Conservation (phyloP, 1,284 basidiomycete species). For the Phylloboletellus chloephorus region DNA sequence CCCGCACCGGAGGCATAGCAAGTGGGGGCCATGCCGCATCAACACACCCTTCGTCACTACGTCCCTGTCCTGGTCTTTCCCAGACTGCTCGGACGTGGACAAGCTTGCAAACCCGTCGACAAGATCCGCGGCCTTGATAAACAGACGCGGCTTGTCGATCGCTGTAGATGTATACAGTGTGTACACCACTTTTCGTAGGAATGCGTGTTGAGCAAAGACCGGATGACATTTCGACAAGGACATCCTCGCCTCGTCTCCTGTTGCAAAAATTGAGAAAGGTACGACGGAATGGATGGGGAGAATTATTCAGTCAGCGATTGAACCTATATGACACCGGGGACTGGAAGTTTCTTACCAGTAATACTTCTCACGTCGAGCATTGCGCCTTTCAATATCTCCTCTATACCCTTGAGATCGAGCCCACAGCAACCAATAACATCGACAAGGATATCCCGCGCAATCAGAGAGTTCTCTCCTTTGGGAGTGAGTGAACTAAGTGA, state of each 20-base stretch:
- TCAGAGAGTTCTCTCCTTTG: slow-evolving; percentile 53
- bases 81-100: slow-evolving; percentile 23
- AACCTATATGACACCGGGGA: neutral
- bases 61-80: slow-evolving; percentile 47
- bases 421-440: slow-evolving; percentile 61
- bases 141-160: slow-evolving; percentile 58
- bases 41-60: slow-evolving; percentile 56
- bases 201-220: slow-evolving; percentile 37
- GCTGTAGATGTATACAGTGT: slow-evolving; percentile 44
- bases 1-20: slow-evolving; percentile 57
- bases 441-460: slow-evolving; percentile 55
- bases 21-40: slow-evolving; percentile 32
- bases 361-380: slow-evolving; percentile 21
- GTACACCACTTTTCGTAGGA: slow-evolving; percentile 41
- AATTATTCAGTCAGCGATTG: neutral
- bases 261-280: slow-evolving; percentile 3
- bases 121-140: slow-evolving; percentile 64
- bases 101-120: slow-evolving; percentile 49
- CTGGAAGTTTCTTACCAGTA: slow-evolving; percentile 14
- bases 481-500: slow-evolving; percentile 48
- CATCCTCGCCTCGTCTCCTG: slow-evolving; percentile 46
- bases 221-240: slow-evolving; percentile 55
- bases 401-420: slow-evolving; percentile 50
- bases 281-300: neutral
- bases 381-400: slow-evolving; percentile 40